Evolutionary conservation across 1,139 yeast species (phyloP).

Genomic region (Wickerhamiella pararugosa): DNA sequence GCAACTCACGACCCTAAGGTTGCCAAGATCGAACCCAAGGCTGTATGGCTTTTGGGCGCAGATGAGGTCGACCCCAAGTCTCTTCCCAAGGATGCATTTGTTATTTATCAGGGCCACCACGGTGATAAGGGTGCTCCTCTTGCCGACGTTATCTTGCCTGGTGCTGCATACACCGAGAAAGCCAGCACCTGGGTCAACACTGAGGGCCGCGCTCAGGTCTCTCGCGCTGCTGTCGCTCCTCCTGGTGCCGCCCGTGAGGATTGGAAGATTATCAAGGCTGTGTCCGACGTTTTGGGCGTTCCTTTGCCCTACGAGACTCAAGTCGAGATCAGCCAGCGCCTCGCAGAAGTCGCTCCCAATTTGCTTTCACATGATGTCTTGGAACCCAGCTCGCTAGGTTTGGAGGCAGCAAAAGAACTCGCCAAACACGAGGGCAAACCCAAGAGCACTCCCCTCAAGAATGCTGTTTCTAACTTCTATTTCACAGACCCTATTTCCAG

Average conservation of each 20-base stretch:
- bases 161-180: constrained; percentile 82
- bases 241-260: constrained; percentile 89
- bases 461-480: constrained; percentile 70
- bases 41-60: constrained; percentile 70
- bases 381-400: constrained; percentile 53
- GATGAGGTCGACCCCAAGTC: constrained; percentile 60
- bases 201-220: constrained; percentile 76
- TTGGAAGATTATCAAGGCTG: constrained; percentile 79
- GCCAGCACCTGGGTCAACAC: constrained; percentile 80
- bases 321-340: constrained; percentile 51
- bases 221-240: constrained; percentile 81
- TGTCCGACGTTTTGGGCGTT: constrained; percentile 60
- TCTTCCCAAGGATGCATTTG: constrained; percentile 75
- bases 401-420: constrained; percentile 38
- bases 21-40: constrained; percentile 46
- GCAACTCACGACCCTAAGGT: constrained; percentile 37
- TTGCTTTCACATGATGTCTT: constrained; percentile 60
- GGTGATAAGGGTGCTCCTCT: constrained; percentile 82
- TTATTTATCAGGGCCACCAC: constrained; percentile 84
- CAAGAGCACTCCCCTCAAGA: constrained; percentile 35
- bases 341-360: constrained; percentile 71
- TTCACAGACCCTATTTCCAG: constrained; percentile 80
- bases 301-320: constrained; percentile 68
- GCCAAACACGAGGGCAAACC: constrained; percentile 29
- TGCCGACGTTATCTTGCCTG: constrained; percentile 80